A percentile compares a stretch with the other conserved stretches of the same genome.
These are phyloP conservation scores for Phytophthora pini DNA, from an alignment of 352 stramenopile genomes.

Conservation along the genomic window DNA sequence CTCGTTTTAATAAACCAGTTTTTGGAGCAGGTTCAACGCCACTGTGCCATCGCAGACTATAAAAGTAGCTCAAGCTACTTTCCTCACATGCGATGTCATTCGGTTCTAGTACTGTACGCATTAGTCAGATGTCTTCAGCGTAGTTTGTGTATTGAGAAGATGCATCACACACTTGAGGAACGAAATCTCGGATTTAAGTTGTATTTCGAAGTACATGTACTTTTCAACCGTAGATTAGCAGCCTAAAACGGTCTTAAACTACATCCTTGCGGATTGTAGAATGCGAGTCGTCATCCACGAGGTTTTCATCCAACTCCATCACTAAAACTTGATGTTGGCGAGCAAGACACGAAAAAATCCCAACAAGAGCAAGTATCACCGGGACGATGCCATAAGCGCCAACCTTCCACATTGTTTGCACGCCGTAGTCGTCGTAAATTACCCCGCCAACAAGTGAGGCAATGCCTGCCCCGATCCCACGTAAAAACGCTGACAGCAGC, in stretches of 20 bases:
- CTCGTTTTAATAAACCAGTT: too few species aligned
- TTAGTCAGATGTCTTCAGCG: too few species aligned
- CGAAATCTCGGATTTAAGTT: too few species aligned
- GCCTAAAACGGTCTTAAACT: neutral
- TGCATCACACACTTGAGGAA: too few species aligned
- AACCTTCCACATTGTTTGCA: slow-evolving; percentile 56
- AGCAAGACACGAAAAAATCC: slow-evolving; percentile 25
- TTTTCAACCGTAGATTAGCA: too few species aligned
- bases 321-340: neutral
- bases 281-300: slow-evolving; percentile 33
- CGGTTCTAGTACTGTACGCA: too few species aligned
- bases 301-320: slow-evolving; percentile 24
- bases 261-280: slow-evolving; percentile 13
- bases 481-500: slow-evolving; percentile 58
- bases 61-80: too few species aligned
- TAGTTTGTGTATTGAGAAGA: too few species aligned
- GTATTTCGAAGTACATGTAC: too few species aligned
- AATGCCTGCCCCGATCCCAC: slow-evolving; percentile 51
- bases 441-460: slow-evolving; percentile 59
- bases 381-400: slow-evolving; percentile 44
- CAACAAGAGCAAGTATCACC: slow-evolving; percentile 9
- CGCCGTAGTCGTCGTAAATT: slow-evolving; percentile 60
- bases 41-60: too few species aligned
- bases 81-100: too few species aligned
- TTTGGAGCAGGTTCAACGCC: too few species aligned